Evolutionary conservation across 1,284 basidiomycete species (phyloP).

Genomic region (Puccinia novopanici): DNA sequence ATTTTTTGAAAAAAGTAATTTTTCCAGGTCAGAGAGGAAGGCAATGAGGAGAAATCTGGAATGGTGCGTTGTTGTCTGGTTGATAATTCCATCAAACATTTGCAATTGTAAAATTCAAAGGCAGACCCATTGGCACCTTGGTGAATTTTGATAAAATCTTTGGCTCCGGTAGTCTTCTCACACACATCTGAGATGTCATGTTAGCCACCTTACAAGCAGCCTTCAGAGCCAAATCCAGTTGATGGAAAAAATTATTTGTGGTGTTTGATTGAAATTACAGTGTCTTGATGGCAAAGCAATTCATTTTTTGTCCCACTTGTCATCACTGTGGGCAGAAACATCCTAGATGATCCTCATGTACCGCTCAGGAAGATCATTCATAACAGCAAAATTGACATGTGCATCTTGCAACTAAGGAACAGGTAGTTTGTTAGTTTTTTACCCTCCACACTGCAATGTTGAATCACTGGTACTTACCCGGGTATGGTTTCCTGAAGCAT

Average conservation of each 20-base stretch:
- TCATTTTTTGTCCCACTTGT: background rate
- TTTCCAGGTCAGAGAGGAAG: background rate
- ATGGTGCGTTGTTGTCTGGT: background rate
- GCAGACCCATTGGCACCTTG: slow-evolving; percentile 25
- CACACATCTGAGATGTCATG: background rate
- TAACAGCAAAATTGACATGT: background rate
- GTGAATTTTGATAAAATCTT: background rate
- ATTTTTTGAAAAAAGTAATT: background rate
- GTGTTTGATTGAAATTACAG: slow-evolving; percentile 11
- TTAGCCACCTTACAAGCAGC: no score
- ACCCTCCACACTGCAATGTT: no score
- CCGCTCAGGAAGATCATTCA: slow-evolving; percentile 1
- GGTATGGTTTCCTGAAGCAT: slow-evolving; percentile 14
- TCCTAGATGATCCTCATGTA: slow-evolving; percentile 17
- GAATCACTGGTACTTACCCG: slow-evolving; percentile 1
- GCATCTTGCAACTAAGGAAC: background rate
- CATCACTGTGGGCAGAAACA: slow-evolving; percentile 22
- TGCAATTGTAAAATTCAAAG: slow-evolving; percentile 37
- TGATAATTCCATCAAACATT: background rate
- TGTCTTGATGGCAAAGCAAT: slow-evolving; percentile 28
- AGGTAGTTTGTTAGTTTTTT: background rate
- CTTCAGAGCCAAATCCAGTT: slow-evolving; percentile 30
- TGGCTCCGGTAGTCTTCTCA: background rate
- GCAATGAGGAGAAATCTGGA: background rate
- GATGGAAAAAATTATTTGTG: slow-evolving; percentile 14